Conservation (phyloP, 805 yeast genomes). For the Wickerhamomyces bisporus region DNA sequence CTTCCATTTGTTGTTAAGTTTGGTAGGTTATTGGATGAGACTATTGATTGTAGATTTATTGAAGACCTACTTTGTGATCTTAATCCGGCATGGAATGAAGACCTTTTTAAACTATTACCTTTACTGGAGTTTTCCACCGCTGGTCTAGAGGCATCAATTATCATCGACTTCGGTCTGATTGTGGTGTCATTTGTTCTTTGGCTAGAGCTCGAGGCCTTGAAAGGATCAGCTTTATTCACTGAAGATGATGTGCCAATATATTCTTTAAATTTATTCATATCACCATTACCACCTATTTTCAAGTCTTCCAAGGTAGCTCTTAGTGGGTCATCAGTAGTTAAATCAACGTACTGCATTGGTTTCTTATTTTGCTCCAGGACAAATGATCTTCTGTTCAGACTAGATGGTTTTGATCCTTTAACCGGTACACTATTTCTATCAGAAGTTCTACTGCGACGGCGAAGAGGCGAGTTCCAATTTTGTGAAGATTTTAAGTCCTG, state of each 20-base stretch:
- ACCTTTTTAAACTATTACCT: constrained; percentile 13
- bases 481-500: constrained; percentile 19
- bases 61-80: constrained; percentile 22
- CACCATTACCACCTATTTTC: constrained; percentile 38
- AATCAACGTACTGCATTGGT: constrained; percentile 7
- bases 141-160: constrained; percentile 9
- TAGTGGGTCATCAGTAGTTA: constrained; percentile 38
- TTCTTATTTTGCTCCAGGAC: constrained; percentile 13
- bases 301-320: constrained; percentile 47
- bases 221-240: constrained; percentile 3
- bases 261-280: constrained; percentile 33
- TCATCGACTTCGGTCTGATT: constrained; percentile 25
- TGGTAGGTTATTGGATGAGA: constrained; percentile 36
- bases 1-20: constrained; percentile 46
- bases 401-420: background rate
- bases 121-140: constrained; percentile 7
- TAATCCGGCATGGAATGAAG: constrained; percentile 24
- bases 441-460: constrained; percentile 23
- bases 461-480: constrained; percentile 26
- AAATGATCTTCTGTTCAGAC: constrained; percentile 19
- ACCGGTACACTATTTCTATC: background rate
- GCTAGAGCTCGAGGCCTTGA: constrained; percentile 16
- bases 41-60: constrained; percentile 19
- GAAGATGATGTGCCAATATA: constrained; percentile 15
- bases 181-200: constrained; percentile 18